A percentile compares a stretch with the other conserved stretches of the same genome.
phyloP scores from a whole-genome alignment of 176 grass and related monocot genomes.

The Puya raimondii region DNA sequence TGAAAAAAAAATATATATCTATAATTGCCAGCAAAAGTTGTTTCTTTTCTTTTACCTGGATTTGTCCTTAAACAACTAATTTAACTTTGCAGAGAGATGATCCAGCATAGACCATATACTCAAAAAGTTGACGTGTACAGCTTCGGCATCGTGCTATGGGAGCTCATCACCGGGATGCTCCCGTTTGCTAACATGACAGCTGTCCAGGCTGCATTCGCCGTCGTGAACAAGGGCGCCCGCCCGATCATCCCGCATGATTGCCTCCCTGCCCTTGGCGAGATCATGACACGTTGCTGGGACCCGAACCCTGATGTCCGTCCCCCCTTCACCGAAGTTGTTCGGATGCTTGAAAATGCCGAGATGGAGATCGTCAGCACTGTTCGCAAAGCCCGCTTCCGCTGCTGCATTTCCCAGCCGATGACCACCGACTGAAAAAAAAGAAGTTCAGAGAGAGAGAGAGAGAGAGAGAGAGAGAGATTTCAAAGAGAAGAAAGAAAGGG shows the following conservation, averaged over 20 bases:
- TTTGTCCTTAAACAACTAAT: too few species aligned
- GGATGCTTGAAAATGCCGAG: slow-evolving; percentile 83
- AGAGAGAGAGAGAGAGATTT: neutral
- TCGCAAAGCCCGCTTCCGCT: slow-evolving; percentile 83
- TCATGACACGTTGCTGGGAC: slow-evolving; percentile 97
- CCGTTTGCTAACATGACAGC: slow-evolving; percentile 94
- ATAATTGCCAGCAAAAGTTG: too few species aligned
- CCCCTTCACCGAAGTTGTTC: slow-evolving; percentile 75
- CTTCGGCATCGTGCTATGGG: slow-evolving; percentile 93
- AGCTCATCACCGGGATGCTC: slow-evolving; percentile 94
- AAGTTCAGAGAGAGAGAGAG: neutral
- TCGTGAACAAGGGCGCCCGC: slow-evolving; percentile 82
- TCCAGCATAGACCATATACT: slow-evolving; percentile 90
- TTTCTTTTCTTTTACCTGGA: too few species aligned
- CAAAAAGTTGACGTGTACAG: slow-evolving; percentile 99
- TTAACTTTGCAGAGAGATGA: slow-evolving; percentile 70
- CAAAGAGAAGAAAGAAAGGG: too few species aligned
- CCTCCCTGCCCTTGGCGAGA: slow-evolving; percentile 62
- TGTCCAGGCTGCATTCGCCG: slow-evolving; percentile 92
- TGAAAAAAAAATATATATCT: too few species aligned
- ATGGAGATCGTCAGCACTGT: slow-evolving; percentile 71
- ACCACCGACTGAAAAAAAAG: slow-evolving; percentile 58
- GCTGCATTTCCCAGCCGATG: slow-evolving; percentile 88
- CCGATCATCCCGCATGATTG: slow-evolving; percentile 76
- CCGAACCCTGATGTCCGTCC: slow-evolving; percentile 77